Conservation (phyloP, 371 early-diverging fungal species). For the Mortierella sp. region DNA sequence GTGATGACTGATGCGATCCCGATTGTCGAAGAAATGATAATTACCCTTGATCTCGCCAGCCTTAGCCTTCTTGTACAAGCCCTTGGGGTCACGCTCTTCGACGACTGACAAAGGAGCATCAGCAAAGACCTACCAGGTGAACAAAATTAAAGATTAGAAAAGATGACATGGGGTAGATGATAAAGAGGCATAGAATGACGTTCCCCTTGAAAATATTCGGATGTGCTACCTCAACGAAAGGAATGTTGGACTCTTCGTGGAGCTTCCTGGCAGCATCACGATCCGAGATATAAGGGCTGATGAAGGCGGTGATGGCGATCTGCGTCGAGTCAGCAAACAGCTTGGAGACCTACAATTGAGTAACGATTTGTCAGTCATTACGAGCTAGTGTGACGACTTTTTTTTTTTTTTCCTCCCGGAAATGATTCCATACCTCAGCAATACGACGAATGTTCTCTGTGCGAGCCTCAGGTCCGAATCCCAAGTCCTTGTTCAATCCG, state of each 20-base stretch:
- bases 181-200: too few relatives aligned
- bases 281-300: conserved; percentile 89
- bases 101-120: conserved; percentile 91
- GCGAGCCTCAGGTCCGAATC: conserved; percentile 91
- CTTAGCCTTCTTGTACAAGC: conserved; percentile 95
- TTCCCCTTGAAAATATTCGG: too few relatives aligned
- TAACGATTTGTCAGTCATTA: conserved; percentile 2
- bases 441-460: conserved; percentile 95
- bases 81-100: conserved; percentile 95
- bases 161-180: not conserved
- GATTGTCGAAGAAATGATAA: not conserved
- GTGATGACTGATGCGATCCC: not conserved
- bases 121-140: conserved; percentile 70
- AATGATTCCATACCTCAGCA: conserved; percentile 72
- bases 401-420: not conserved
- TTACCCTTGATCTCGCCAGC: conserved; percentile 88
- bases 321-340: conserved; percentile 89
- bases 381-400: not conserved
- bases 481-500: conserved; percentile 94
- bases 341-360: conserved; percentile 75
- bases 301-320: conserved; percentile 90
- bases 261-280: conserved; percentile 85
- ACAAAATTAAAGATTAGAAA: not conserved
- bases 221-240: conserved; percentile 76
- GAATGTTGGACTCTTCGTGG: conserved; percentile 81